Conservation (phyloP, 2,329 filamentous ascomycete species). For the Pyricularia sp. region DNA sequence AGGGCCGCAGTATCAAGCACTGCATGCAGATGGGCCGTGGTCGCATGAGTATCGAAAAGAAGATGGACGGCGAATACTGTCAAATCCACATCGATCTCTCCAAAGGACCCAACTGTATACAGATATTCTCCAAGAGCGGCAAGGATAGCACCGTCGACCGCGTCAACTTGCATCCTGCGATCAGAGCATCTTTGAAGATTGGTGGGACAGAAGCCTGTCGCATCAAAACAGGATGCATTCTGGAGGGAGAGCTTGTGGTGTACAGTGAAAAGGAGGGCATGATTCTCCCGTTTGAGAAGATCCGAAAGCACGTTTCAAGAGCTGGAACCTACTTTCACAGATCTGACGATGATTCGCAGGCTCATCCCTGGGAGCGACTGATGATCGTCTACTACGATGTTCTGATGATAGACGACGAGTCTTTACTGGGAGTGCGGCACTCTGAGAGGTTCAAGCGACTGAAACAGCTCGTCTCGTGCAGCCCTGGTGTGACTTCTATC, state of each 20-base stretch:
- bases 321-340: conserved; percentile 57
- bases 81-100: conserved; percentile 69
- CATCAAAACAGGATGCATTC: conserved; percentile 54
- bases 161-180: conserved; percentile 42
- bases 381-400: conserved; percentile 52
- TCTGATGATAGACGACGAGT: conserved; percentile 39
- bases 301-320: conserved; percentile 65
- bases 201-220: conserved; percentile 38
- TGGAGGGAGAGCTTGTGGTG: conserved; percentile 74
- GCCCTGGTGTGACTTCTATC: conserved; percentile 51
- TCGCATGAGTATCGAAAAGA: conserved; percentile 62
- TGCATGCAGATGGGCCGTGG: conserved; percentile 52
- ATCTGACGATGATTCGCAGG: conserved; percentile 51
- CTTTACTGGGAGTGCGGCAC: conserved; percentile 37
- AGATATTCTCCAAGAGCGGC: conserved; percentile 85
- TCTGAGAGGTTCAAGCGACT: conserved; percentile 49
- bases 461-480: conserved; percentile 33
- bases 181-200: conserved; percentile 52
- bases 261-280: conserved; percentile 54
- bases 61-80: conserved; percentile 83
- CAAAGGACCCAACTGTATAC: conserved; percentile 41
- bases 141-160: conserved; percentile 76
- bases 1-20: conserved; percentile 59
- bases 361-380: conserved; percentile 37
- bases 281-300: conserved; percentile 67